These are phyloP conservation scores for Trichophyton equinum DNA, from an alignment of 2,329 filamentous ascomycete species.

Conservation along the genomic window DNA sequence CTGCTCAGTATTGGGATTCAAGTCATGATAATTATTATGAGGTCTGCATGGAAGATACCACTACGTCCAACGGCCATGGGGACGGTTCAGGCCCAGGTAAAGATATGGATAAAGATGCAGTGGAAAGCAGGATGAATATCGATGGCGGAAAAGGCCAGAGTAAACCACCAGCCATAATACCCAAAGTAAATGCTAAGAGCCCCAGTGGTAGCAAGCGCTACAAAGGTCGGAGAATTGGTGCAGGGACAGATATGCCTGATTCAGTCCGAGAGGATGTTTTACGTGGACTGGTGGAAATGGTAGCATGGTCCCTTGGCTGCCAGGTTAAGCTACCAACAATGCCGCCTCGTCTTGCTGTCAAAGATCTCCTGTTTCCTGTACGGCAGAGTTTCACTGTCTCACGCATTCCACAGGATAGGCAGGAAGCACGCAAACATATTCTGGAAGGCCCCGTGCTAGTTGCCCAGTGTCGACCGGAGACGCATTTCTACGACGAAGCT, in stretches of 20 bases:
- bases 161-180: neutral
- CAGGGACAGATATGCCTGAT: slow-evolving; percentile 47
- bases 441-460: slow-evolving; percentile 48
- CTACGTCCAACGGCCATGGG: slow-evolving; percentile 2
- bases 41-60: slow-evolving; percentile 18
- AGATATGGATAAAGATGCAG: slow-evolving; percentile 9
- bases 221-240: slow-evolving; percentile 46
- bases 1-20: slow-evolving; percentile 52
- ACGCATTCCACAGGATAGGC: slow-evolving; percentile 41
- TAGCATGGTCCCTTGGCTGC: slow-evolving; percentile 46
- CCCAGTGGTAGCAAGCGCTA: slow-evolving; percentile 29
- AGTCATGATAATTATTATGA: slow-evolving; percentile 46
- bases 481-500: slow-evolving; percentile 35
- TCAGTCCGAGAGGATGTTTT: slow-evolving; percentile 45
- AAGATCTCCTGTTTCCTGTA: slow-evolving; percentile 43
- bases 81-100: slow-evolving; percentile 10
- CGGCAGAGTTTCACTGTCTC: slow-evolving; percentile 44
- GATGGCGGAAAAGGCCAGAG: neutral
- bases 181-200: neutral
- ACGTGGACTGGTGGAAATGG: slow-evolving; percentile 45
- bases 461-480: slow-evolving; percentile 44
- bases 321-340: slow-evolving; percentile 37
- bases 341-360: slow-evolving; percentile 37
- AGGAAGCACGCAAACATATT: slow-evolving; percentile 41
- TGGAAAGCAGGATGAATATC: slow-evolving; percentile 11